Percentiles rank a stretch among this genome's conserved stretches.
Conservation (phyloP, 352 stramenopile genomes). For the Plasmopara viticola region DNA sequence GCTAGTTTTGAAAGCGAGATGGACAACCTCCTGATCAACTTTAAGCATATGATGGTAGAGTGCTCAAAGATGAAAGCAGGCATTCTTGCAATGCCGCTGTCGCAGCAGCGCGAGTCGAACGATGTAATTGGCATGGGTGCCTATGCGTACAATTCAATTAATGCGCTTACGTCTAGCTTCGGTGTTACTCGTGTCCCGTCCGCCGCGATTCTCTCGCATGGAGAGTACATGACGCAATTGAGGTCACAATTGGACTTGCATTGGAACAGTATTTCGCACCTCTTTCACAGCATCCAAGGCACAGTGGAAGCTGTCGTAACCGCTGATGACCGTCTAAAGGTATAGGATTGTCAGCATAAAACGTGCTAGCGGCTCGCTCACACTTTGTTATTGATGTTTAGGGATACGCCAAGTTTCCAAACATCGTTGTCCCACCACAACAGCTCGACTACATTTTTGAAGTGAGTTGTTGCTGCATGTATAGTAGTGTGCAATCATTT, state of each 20-base stretch:
- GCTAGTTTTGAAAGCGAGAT: constrained; percentile 64
- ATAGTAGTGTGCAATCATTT: background rate
- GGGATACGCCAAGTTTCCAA: constrained; percentile 63
- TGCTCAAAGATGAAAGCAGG: constrained; percentile 77
- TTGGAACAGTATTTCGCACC: constrained; percentile 80
- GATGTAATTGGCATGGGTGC: constrained; percentile 59
- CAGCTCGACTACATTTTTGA: constrained; percentile 89
- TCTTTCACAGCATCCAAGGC: constrained; percentile 75
- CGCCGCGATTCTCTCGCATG: constrained; percentile 69
- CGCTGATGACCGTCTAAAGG: constrained; percentile 56
- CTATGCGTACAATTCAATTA: constrained; percentile 80
- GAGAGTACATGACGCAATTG: constrained; percentile 86
- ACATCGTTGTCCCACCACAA: constrained; percentile 62
- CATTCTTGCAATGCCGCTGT: constrained; percentile 67
- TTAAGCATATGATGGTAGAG: constrained; percentile 72
- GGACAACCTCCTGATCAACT: constrained; percentile 53
- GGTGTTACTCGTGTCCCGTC: constrained; percentile 50
- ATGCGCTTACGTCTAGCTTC: constrained; percentile 65
- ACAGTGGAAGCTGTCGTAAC: constrained; percentile 57
- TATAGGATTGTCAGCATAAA: constrained; percentile 21
- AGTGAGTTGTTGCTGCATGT: constrained; percentile 24
- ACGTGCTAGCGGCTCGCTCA: constrained; percentile 3
- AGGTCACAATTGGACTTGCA: constrained; percentile 79
- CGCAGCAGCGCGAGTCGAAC: constrained; percentile 64
- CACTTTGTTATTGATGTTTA: constrained; percentile 17